phyloP scores from a whole-genome alignment of 495 filamentous ascomycete species.

The Penicillium ochrochloron region DNA sequence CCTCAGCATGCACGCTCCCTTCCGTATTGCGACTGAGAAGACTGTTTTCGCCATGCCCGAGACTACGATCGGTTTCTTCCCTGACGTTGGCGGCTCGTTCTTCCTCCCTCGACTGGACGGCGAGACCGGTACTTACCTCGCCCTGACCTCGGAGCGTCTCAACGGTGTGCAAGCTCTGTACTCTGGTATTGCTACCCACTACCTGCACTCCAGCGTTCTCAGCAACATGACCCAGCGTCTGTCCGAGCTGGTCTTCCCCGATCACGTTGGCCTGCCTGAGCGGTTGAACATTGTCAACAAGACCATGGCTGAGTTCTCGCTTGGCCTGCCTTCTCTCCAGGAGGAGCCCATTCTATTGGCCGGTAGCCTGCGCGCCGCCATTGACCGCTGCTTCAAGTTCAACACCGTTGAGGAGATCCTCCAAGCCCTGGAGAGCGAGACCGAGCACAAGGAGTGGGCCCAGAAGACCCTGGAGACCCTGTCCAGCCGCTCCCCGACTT shows the following conservation, averaged over 20 bases:
- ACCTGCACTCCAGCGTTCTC: slow-evolving; percentile 85
- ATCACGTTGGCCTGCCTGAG: slow-evolving; percentile 62
- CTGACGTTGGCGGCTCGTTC: slow-evolving; percentile 94
- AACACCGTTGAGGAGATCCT: slow-evolving; percentile 72
- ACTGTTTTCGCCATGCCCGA: slow-evolving; percentile 98
- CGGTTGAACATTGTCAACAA: slow-evolving; percentile 74
- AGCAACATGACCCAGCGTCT: slow-evolving; percentile 81
- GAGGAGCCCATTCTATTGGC: slow-evolving; percentile 65
- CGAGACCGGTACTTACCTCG: slow-evolving; percentile 83
- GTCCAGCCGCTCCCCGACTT: slow-evolving; percentile 75
- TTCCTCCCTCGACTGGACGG: slow-evolving; percentile 91
- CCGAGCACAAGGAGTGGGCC: slow-evolving; percentile 69
- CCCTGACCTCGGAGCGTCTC: slow-evolving; percentile 80
- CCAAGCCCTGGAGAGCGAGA: slow-evolving; percentile 63
- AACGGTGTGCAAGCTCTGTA: slow-evolving; percentile 81
- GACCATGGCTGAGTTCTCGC: slow-evolving; percentile 89
- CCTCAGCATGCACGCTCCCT: slow-evolving; percentile 89
- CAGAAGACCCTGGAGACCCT: slow-evolving; percentile 71
- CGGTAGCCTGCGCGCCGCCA: slow-evolving; percentile 70
- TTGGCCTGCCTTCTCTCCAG: slow-evolving; percentile 70
- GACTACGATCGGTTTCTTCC: slow-evolving; percentile 97
- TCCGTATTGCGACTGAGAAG: slow-evolving; percentile 93
- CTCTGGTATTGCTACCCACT: slow-evolving; percentile 89
- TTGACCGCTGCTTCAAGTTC: slow-evolving; percentile 81
- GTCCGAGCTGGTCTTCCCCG: slow-evolving; percentile 84